phyloP scores from a whole-genome alignment of 805 yeast genomes.

The Saccharomycopsis guyanensis region DNA sequence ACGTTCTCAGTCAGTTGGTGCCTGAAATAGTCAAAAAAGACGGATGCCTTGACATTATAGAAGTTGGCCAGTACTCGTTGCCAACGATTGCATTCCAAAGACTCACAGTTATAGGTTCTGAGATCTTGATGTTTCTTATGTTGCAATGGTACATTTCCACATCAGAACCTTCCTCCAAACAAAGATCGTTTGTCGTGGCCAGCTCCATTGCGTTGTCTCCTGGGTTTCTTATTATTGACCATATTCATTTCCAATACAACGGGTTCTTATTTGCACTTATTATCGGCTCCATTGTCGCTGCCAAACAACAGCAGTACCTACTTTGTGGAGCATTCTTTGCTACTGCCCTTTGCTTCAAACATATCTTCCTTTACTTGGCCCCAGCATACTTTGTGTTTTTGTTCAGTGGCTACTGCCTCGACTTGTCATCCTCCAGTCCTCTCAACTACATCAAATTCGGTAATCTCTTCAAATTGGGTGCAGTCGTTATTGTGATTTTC shows the following conservation, averaged over 20 bases:
- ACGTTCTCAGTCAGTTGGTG: slow-evolving; percentile 63
- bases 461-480: slow-evolving; percentile 54
- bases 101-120: slow-evolving; percentile 69
- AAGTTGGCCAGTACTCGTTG: slow-evolving; percentile 58
- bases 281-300: slow-evolving; percentile 64
- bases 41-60: slow-evolving; percentile 69
- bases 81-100: slow-evolving; percentile 84
- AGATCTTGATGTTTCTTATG: slow-evolving; percentile 58
- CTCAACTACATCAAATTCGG: slow-evolving; percentile 37
- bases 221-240: slow-evolving; percentile 84
- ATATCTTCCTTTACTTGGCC: slow-evolving; percentile 85
- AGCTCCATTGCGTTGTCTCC: slow-evolving; percentile 82
- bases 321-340: slow-evolving; percentile 65
- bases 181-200: slow-evolving; percentile 61
- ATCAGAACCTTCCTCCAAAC: slow-evolving; percentile 31
- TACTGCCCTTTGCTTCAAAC: slow-evolving; percentile 82
- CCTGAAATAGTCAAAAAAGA: slow-evolving; percentile 57
- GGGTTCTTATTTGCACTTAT: slow-evolving; percentile 87
- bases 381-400: slow-evolving; percentile 86
- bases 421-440: slow-evolving; percentile 24
- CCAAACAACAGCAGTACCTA: slow-evolving; percentile 49
- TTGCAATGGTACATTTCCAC: slow-evolving; percentile 64
- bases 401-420: slow-evolving; percentile 61
- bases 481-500: slow-evolving; percentile 55
- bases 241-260: slow-evolving; percentile 94